Percentiles rank a stretch among this genome's conserved stretches.
Evolutionary conservation across 1,284 basidiomycete species (phyloP).

Genomic region (Trametes sp.): DNA sequence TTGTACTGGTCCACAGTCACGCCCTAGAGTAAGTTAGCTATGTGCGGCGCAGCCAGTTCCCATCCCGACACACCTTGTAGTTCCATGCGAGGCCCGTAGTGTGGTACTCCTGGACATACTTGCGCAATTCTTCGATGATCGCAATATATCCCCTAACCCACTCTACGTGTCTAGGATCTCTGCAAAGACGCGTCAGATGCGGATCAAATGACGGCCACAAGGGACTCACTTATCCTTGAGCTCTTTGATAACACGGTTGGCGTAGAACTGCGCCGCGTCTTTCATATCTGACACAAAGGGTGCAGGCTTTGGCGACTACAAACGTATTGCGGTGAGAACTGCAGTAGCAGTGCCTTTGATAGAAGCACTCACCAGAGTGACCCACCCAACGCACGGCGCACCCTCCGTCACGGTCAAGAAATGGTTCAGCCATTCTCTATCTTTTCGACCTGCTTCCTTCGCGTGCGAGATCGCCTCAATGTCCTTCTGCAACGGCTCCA

Average conservation of each 20-base stretch:
- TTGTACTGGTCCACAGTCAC: conserved; percentile 66
- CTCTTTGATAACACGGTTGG: conserved; percentile 92
- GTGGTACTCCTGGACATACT: conserved; percentile 90
- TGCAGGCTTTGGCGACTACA: conserved; percentile 88
- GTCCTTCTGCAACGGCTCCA: conserved; percentile 77
- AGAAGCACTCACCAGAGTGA: conserved; percentile 72
- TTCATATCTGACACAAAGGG: conserved; percentile 87
- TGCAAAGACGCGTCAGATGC: conserved; percentile 40
- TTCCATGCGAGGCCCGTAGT: conserved; percentile 94
- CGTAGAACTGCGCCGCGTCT: conserved; percentile 91
- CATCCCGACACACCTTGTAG: conserved; percentile 59
- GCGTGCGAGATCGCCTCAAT: conserved; percentile 81
- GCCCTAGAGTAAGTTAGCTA: conserved; percentile 56
- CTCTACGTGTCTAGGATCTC: conserved; percentile 88
- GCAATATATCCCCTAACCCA: conserved; percentile 85
- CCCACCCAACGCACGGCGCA: conserved; percentile 90
- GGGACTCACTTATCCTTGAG: conserved; percentile 85
- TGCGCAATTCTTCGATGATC: conserved; percentile 81
- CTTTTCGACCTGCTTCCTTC: conserved; percentile 86
- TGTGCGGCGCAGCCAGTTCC: not conserved
- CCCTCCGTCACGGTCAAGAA: conserved; percentile 86
- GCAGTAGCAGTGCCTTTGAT: conserved; percentile 10
- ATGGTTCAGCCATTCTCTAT: conserved; percentile 86
- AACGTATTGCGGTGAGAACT: conserved; percentile 14
- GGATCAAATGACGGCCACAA: not conserved